Base-by-base conservation (phyloP, 345 rosid genomes). In the Pugionium cornutum region DNA sequence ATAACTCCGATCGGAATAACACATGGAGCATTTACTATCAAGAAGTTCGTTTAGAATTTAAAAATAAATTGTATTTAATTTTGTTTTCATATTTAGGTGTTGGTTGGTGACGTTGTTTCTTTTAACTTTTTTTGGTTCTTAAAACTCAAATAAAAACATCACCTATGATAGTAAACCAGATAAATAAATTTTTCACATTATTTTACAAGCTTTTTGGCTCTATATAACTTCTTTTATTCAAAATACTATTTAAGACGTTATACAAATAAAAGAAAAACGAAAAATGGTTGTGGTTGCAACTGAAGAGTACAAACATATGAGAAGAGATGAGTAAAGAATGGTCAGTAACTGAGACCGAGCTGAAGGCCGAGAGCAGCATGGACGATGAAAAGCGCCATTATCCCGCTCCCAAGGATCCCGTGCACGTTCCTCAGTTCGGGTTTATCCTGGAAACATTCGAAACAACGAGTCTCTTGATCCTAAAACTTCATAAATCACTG, bases 351-450 rank as follows among this genome's bases (percentile, higher is more conserved):
- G 76, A 92, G 87, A 56, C 97, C 96, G 3, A 89, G 90, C 79
- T 86, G 91, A 75, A 94, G 88, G 40, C 99, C 96, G 18, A 94
- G 75, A 27, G 83, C 83, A 39, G 88, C 83, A 76, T 88, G 97
- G 73, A 92, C 34, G 37, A 90, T 84, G 68, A 94, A 94, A 39
- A 89, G 63, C 2, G 86, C 78, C 97, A 88, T 94, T 68, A 94
- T 94, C 51, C 97, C 95, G 9, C 99, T 94, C 42, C 97, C 97
- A 42, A 94, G 76, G 30, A 94, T 69, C 70, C 96, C 96, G 57
- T 94, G 97, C 40, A 85, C 92, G 55, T 77, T 88, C 74, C 99
- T 71, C 67, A 89, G 44, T 65, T 81, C 92, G 0, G 99, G 97
- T 36, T 89, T 92, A 8, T 83, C 89, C 96, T 92, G 83, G 68